Conservation (phyloP, 176 grass and related monocot genomes). For the Phragmites australis region DNA sequence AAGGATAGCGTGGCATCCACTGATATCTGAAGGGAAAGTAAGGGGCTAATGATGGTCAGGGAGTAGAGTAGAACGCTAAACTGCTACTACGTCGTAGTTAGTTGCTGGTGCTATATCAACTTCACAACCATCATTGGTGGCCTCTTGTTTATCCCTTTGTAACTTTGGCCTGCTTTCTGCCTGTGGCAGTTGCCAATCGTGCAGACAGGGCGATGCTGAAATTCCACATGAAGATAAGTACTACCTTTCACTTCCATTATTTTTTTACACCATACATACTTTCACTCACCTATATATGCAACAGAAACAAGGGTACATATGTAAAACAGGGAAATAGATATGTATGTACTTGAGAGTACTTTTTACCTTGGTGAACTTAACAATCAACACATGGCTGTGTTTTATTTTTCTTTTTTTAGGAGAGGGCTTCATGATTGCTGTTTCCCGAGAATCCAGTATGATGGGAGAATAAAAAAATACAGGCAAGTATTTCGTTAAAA, state of each 20-base stretch:
- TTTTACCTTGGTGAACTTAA: slow-evolving; percentile 29
- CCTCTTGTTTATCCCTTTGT: slow-evolving; percentile 5
- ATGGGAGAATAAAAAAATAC: background rate
- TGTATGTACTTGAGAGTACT: background rate
- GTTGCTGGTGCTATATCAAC: slow-evolving; percentile 30
- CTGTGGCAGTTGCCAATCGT: slow-evolving; percentile 1
- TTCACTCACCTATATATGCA: background rate
- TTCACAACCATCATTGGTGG: slow-evolving; percentile 24
- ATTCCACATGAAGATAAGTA: slow-evolving; percentile 21
- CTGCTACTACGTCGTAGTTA: background rate
- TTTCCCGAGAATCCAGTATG: background rate
- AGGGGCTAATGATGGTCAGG: slow-evolving; percentile 18
- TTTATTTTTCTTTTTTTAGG: no score
- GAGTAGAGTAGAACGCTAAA: slow-evolving; percentile 31
- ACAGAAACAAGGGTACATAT: background rate
- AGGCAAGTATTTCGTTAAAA: no score
- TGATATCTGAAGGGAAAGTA: background rate
- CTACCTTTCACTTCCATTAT: background rate
- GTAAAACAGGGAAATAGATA: no score
- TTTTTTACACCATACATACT: slow-evolving; percentile 1
- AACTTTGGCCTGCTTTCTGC: slow-evolving; percentile 19
- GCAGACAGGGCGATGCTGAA: slow-evolving; percentile 18
- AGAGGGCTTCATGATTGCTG: no score
- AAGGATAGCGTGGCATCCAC: slow-evolving; percentile 47
- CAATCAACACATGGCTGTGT: background rate